Evolutionary conservation across 441 rosid genomes (phyloP).

Genomic region (Croton setiger): DNA sequence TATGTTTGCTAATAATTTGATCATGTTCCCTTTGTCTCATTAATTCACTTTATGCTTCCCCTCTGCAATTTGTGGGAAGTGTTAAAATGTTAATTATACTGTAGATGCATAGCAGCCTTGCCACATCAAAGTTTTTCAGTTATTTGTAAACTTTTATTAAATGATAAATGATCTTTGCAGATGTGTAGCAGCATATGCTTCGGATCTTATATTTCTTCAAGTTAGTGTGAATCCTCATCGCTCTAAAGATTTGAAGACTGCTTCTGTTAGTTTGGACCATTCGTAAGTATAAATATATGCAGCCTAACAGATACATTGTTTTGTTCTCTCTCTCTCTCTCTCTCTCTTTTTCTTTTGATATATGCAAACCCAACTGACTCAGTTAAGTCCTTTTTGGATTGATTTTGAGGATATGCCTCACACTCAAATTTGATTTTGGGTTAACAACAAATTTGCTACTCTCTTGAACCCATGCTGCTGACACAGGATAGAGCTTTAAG

Average conservation of each 20-base stretch:
- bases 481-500: not conserved
- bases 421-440: not conserved
- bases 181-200: constrained; percentile 88
- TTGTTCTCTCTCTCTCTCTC: not conserved
- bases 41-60: not conserved
- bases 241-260: constrained; percentile 48
- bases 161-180: constrained; percentile 39
- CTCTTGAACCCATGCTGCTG: not conserved
- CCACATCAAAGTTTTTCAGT: not conserved
- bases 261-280: constrained; percentile 86
- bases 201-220: constrained; percentile 75
- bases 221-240: constrained; percentile 93
- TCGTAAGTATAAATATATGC: constrained; percentile 57
- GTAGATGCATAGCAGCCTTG: no score
- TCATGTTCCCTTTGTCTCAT: not conserved
- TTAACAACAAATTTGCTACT: not conserved
- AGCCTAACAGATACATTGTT: not conserved
- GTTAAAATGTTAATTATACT: not conserved
- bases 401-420: no score
- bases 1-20: not conserved
- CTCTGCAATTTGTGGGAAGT: no score
- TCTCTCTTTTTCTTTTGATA: no score
- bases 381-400: no score
- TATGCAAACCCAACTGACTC: no score
- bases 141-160: not conserved